Evolutionary conservation across 2,329 filamentous ascomycete genomes (phyloP).

Genomic region (Coniella vitis): DNA sequence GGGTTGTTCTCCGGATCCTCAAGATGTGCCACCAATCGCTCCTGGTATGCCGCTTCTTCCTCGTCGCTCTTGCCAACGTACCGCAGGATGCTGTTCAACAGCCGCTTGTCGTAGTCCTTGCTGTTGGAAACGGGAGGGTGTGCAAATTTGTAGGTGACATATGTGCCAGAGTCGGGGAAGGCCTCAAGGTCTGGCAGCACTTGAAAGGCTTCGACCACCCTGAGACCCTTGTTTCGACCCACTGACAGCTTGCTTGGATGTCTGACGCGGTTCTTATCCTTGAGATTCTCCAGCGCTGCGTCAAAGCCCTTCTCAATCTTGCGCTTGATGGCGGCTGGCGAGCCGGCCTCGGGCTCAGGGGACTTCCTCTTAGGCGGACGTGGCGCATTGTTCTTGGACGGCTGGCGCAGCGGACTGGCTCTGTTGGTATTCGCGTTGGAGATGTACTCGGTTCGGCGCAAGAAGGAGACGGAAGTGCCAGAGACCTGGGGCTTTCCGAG

Average conservation of each 20-base stretch:
- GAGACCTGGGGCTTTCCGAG: slow-evolving; percentile 76
- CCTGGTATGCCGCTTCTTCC: slow-evolving; percentile 45
- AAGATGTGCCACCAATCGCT: slow-evolving; percentile 46
- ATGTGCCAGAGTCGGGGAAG: slow-evolving; percentile 64
- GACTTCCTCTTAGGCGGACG: slow-evolving; percentile 43
- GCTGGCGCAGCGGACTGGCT: slow-evolving; percentile 12
- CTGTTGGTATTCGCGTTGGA: slow-evolving; percentile 32
- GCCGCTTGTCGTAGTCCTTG: slow-evolving; percentile 49
- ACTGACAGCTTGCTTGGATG: slow-evolving; percentile 45
- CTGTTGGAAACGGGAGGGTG: slow-evolving; percentile 50
- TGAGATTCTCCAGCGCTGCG: slow-evolving; percentile 45
- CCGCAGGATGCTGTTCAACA: slow-evolving; percentile 55
- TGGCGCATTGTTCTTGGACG: slow-evolving; percentile 23
- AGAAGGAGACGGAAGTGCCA: slow-evolving; percentile 79
- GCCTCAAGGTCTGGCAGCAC: slow-evolving; percentile 59
- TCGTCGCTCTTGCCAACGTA: slow-evolving; percentile 50
- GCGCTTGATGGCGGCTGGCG: slow-evolving; percentile 59
- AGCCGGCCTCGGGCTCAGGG: slow-evolving; percentile 53
- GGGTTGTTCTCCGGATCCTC: slow-evolving; percentile 49
- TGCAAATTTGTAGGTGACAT: slow-evolving; percentile 63
- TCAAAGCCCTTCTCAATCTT: slow-evolving; percentile 60
- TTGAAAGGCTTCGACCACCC: slow-evolving; percentile 53
- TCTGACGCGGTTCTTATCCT: slow-evolving; percentile 46
- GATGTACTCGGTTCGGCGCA: slow-evolving; percentile 94
- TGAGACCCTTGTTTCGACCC: slow-evolving; percentile 36